Evolutionary conservation across 257 asterid genomes (phyloP).

Genomic region (Mitragyna speciosa): DNA sequence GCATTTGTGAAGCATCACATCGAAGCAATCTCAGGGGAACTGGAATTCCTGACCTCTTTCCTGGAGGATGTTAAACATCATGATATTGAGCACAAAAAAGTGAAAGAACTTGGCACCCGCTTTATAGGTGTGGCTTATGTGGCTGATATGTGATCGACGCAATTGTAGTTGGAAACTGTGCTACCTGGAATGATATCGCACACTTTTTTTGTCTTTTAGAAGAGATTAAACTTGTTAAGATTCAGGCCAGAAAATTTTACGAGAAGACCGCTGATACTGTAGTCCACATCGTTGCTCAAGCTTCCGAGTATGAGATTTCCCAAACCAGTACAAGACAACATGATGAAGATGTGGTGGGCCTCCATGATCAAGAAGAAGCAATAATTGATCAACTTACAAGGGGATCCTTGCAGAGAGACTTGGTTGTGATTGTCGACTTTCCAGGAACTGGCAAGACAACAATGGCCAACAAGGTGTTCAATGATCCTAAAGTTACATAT

Average conservation of each 20-base stretch:
- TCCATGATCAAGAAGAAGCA: conserved; percentile 8
- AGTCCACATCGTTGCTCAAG: not conserved
- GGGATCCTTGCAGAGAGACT: not conserved
- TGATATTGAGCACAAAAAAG: not conserved
- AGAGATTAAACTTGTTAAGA: not conserved
- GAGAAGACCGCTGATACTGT: not conserved
- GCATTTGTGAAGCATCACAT: not conserved
- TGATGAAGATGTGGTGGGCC: conserved; percentile 5
- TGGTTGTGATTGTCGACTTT: too few relatives aligned
- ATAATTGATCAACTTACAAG: conserved; percentile 4
- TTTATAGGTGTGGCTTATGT: conserved; percentile 8
- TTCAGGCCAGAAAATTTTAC: not conserved
- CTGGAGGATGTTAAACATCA: not conserved
- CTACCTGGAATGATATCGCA: not conserved
- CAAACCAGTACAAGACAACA: not conserved
- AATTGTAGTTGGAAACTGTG: not conserved
- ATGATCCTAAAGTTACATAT: too few relatives aligned
- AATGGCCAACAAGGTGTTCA: too few relatives aligned
- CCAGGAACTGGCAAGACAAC: too few relatives aligned
- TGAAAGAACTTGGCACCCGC: not conserved
- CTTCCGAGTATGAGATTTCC: not conserved
- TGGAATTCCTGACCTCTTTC: not conserved
- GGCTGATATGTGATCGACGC: not conserved
- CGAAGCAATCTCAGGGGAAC: not conserved
- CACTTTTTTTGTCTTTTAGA: conserved; percentile 1